Percentiles rank a stretch among this genome's conserved stretches.
These are phyloP conservation scores for Chaetothyriales sp. DNA, from an alignment of 2,329 filamentous ascomycete species.

Conservation along the genomic window DNA sequence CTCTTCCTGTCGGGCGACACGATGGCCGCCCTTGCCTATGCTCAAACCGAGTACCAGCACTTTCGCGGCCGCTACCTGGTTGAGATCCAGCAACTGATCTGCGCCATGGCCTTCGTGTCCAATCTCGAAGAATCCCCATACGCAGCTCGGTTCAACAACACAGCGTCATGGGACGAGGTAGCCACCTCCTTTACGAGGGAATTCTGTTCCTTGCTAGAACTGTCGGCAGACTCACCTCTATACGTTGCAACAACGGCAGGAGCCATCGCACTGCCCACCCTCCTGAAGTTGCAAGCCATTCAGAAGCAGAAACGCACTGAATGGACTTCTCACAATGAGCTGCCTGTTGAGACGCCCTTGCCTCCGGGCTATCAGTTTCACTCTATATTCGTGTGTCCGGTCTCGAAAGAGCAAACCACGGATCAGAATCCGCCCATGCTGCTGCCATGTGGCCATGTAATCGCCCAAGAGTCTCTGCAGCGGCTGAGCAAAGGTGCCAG, in stretches of 20 bases:
- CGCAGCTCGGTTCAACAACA: conserved; percentile 56
- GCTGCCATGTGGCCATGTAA: conserved; percentile 87
- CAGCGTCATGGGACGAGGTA: conserved; percentile 66
- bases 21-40: conserved; percentile 58
- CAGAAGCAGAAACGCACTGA: conserved; percentile 82
- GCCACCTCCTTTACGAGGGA: conserved; percentile 79
- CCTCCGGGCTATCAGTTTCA: conserved; percentile 62
- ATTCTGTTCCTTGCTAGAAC: conserved; percentile 79
- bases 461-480: conserved; percentile 69
- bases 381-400: conserved; percentile 93
- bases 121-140: conserved; percentile 71
- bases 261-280: conserved; percentile 72
- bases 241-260: conserved; percentile 88
- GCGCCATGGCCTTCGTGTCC: conserved; percentile 62
- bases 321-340: conserved; percentile 83
- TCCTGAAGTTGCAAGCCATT: conserved; percentile 76
- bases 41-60: conserved; percentile 52
- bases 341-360: conserved; percentile 60
- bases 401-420: conserved; percentile 90
- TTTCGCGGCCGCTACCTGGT: conserved; percentile 61
- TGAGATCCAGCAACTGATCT: conserved; percentile 69
- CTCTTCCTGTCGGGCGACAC: conserved; percentile 56
- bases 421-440: conserved; percentile 92
- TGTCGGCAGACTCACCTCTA: conserved; percentile 81
- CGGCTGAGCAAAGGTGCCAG: conserved; percentile 61